Evolutionary conservation across 768 basidiomycete species (phyloP), one percentile per base, ranked within the genome.

Genomic region (Mycena filopes): DNA sequence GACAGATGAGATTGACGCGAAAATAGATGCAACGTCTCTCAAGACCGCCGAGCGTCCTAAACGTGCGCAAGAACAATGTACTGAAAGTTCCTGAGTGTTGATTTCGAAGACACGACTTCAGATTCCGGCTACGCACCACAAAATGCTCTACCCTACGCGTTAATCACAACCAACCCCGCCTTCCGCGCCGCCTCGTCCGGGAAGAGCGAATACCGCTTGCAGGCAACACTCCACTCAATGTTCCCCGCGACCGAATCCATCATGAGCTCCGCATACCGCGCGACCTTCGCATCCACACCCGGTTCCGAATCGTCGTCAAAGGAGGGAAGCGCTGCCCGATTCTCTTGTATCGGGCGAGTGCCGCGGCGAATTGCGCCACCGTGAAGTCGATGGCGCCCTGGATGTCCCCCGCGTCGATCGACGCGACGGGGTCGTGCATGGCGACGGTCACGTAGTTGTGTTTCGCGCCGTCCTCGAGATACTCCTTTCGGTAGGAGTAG

Each of bases 361-460:
- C 20, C n/a, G 23, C 65, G 4, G 47, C 40, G 26, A 70, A 57
- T 21, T 66, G 58, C n/a, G 54, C 36, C 4, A 58, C 63, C 7
- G 73, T 69, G 54, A 69, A 70, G 59, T 69, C 58, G 25, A 73
- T 69, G n/a, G 69, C 71, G 20, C 56, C 60, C 53, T 71, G 73
- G 13, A 70, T 46, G 36, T 70, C 66, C 5, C 65, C 63, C n/a
- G 56, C 53, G 20, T 33, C 41, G 21, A 72, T 15, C 15, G 59
- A 25, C 5, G 67, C 60, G 8, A 29, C 31, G 4, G 72, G 67
- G 46, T 74, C 72, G 11, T 70, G 49, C 69, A 70, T 67, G n/a
- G 71, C 62, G 41, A 74, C 66, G 18, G 69, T 74, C 11, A 74
- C 66, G 26, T 70, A 66, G 59, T 72, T 74, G 59, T 74, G 69